Conservation (phyloP, 2,329 filamentous ascomycete genomes). For the Neonectria ditissima region DNA sequence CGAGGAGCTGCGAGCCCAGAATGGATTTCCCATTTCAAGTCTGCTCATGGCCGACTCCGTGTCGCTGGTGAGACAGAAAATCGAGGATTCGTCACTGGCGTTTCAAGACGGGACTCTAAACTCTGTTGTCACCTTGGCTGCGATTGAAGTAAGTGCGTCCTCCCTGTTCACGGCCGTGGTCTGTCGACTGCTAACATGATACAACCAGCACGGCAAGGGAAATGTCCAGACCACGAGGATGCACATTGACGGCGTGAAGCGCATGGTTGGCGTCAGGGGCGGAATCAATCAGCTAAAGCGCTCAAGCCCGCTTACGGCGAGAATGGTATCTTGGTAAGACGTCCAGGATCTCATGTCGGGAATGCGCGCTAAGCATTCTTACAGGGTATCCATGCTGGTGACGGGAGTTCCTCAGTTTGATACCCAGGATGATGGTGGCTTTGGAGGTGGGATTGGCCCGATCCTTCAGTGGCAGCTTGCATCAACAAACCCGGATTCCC, state of each 20-base stretch:
- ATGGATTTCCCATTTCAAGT: constrained; percentile 65
- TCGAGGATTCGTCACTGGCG: constrained; percentile 59
- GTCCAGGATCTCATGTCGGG: rapidly evolving
- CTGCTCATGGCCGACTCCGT: constrained; percentile 69
- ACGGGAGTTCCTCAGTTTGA: constrained; percentile 64
- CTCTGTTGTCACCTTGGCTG: constrained; percentile 67
- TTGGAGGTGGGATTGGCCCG: constrained; percentile 61
- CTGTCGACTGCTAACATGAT: not conserved
- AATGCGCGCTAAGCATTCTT: not conserved
- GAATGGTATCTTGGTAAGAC: constrained; percentile 66
- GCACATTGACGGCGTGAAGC: constrained; percentile 63
- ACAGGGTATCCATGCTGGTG: constrained; percentile 69
- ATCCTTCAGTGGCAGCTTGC: constrained; percentile 61
- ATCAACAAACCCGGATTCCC: constrained; percentile 16
- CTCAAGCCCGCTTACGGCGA: constrained; percentile 64
- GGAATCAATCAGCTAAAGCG: constrained; percentile 61
- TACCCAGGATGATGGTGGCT: constrained; percentile 61
- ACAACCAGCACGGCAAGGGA: constrained; percentile 63
- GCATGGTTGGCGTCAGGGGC: constrained; percentile 61
- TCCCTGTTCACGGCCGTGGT: rapidly evolving
- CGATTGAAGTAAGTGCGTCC: constrained; percentile 63
- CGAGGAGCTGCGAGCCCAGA: constrained; percentile 63
- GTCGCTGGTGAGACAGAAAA: constrained; percentile 61
- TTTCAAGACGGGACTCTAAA: constrained; percentile 67
- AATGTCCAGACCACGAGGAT: constrained; percentile 57